These are phyloP conservation scores for Tripidium arundinaceum DNA, from an alignment of 202 grass and related monocot species.

Conservation along the genomic window DNA sequence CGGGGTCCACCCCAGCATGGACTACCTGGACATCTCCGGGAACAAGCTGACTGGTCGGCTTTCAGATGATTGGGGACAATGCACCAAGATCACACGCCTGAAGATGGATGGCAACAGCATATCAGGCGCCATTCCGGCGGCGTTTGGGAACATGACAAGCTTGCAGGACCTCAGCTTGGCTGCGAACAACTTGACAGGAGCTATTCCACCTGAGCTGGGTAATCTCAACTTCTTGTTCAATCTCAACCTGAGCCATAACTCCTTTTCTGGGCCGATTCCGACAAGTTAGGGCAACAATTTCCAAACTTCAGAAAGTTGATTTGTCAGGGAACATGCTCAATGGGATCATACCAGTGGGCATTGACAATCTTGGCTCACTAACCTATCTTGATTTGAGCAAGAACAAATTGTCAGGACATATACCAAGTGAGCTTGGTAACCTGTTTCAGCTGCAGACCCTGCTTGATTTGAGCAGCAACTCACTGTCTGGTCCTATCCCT, in stretches of 20 bases:
- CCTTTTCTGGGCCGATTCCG: constrained; percentile 26
- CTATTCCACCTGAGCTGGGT: constrained; percentile 50
- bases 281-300: constrained; percentile 13
- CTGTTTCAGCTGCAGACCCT: constrained; percentile 54
- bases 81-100: constrained; percentile 36
- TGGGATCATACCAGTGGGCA: constrained; percentile 30
- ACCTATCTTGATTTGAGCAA: constrained; percentile 50
- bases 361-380: constrained; percentile 35
- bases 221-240: constrained; percentile 33
- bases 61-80: constrained; percentile 60
- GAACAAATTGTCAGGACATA: constrained; percentile 52
- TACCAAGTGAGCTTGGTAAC: constrained; percentile 64
- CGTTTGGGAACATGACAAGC: constrained; percentile 35
- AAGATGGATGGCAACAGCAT: constrained; percentile 38
- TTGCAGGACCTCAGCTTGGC: constrained; percentile 51
- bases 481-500: constrained; percentile 50
- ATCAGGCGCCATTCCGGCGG: constrained; percentile 45
- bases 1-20: constrained; percentile 49
- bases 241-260: constrained; percentile 43
- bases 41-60: constrained; percentile 57
- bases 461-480: constrained; percentile 70
- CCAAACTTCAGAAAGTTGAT: constrained; percentile 39
- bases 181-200: constrained; percentile 49
- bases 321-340: constrained; percentile 52
- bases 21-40: constrained; percentile 57